Evolutionary conservation across 139 green algal genomes (phyloP).

Genomic region (Microglena sp.): DNA sequence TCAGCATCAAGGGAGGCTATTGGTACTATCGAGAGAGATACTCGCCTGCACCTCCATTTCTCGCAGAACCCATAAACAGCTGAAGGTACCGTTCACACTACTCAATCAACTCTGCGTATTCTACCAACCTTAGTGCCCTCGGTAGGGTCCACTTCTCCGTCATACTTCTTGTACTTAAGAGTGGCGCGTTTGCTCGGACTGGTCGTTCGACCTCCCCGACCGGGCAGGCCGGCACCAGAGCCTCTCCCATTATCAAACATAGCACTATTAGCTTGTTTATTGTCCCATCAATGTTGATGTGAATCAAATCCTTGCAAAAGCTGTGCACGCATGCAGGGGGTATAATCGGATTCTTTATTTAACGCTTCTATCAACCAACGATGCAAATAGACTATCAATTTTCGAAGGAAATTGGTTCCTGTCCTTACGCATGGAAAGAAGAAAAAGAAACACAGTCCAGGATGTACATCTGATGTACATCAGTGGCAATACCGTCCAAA

Average conservation of each 20-base stretch:
- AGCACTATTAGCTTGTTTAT: not conserved
- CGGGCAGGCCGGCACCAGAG: not conserved
- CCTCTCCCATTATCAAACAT: not conserved
- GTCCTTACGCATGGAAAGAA: too few species aligned
- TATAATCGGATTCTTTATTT: too few species aligned
- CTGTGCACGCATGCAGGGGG: not conserved
- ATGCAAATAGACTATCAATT: too few species aligned
- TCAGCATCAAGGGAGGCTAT: not conserved
- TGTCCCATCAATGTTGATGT: not conserved
- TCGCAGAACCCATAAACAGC: too few species aligned
- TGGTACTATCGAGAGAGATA: not conserved
- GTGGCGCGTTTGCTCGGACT: too few species aligned
- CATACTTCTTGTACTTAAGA: conserved; percentile 52
- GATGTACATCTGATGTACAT: too few species aligned
- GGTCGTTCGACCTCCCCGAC: not conserved
- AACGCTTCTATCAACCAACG: too few species aligned
- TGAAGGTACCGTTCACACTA: not conserved
- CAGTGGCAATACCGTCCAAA: too few species aligned
- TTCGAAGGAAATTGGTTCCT: too few species aligned
- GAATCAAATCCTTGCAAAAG: not conserved
- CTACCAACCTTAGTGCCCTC: conserved; percentile 23
- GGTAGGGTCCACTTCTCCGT: conserved; percentile 21
- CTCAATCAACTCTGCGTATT: not conserved
- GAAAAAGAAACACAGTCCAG: too few species aligned
- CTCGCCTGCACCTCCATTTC: not conserved